phyloP scores from a whole-genome alignment of 768 basidiomycete genomes.

The Glaciozyma martinii region DNA sequence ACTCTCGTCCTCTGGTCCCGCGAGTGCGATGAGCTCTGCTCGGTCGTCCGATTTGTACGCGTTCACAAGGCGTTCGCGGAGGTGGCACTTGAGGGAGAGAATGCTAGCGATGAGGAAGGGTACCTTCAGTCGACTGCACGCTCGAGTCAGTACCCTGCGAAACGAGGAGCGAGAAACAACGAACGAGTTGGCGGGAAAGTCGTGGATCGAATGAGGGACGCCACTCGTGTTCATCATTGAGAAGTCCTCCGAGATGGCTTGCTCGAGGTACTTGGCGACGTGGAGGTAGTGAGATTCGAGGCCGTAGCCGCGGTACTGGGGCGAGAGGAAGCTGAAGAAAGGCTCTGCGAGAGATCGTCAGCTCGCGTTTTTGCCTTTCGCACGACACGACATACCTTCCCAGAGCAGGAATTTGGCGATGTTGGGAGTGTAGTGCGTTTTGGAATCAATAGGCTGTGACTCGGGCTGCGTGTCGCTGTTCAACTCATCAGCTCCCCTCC shows the following conservation, averaged over 20 bases:
- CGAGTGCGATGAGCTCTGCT: conserved; percentile 25
- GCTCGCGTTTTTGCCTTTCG: not conserved
- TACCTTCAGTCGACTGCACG: conserved; percentile 7
- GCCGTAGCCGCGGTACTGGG: conserved; percentile 31
- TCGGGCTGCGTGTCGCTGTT: conserved; percentile 32
- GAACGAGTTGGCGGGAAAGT: conserved; percentile 22
- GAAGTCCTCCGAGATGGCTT: conserved; percentile 26
- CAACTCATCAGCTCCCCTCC: not conserved
- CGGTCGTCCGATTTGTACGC: conserved; percentile 24
- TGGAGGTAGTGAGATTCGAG: conserved; percentile 30
- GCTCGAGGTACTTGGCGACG: conserved; percentile 27
- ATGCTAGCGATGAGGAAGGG: conserved; percentile 31
- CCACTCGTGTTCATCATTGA: conserved; percentile 20
- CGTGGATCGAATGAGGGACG: conserved; percentile 23
- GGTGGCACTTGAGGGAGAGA: conserved; percentile 30
- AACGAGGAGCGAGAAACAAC: too few relatives aligned
- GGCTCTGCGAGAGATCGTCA: conserved; percentile 21
- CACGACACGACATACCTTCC: conserved; percentile 27
- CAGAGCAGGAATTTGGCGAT: conserved; percentile 31
- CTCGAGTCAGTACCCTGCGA: too few relatives aligned
- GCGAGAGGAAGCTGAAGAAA: conserved; percentile 32
- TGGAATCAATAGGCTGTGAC: conserved; percentile 22
- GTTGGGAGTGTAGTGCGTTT: conserved; percentile 30
- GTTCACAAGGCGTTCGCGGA: conserved; percentile 23
- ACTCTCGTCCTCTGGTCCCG: conserved; percentile 1